Base-by-base conservation (phyloP, 106 monocot species). In the Dendrobium chrysotoxum region DNA sequence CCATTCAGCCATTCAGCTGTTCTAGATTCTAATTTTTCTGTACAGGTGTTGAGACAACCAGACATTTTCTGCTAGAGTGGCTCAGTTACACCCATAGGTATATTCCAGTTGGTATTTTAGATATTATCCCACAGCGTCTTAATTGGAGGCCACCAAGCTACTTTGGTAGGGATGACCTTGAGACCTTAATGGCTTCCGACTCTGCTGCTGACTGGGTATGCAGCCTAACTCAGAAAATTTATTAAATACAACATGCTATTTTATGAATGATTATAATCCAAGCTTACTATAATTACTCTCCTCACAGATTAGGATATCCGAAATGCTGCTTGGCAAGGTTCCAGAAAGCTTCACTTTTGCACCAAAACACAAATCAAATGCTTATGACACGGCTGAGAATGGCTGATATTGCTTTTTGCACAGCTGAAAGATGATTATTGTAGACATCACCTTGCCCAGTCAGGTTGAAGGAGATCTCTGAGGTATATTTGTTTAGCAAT, bases 141-240 rank as follows among this genome's bases (percentile, higher is more conserved):
- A 98, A 98, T 74, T 98, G 98, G 98, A 85, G 98, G 64, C 85
- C 95, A 12, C 98, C 98, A 5, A 86, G 89, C 84, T 98, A 92
- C 81, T 91, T 81, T 78, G 98, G 95, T 6, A 87, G 98, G 2
- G 78, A 98, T 72, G 95, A 95, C 57, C 98, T 98, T 30, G 98
- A 98, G 81, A 95, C 98, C 40, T 61, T 98, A 55, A 91, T 98
- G 95, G 90, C 88, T 79, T 98, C 98, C 58, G 92, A 98, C 78
- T 98, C 95, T 77, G 98, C 98, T n/a, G 98, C 94, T 7, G 98
- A 98, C 80, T 98, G 98, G 98, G 98, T 98, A 94, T 38, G 50
- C 44, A 23, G 0, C 75, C 28, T 5, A 30, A 10, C 8, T 78
- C 17, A 1, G 1, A 20, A 20, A 21, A 20, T 21, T 41, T n/a